Evolutionary conservation across 176 grass and related monocot species (phyloP), one percentile per base, ranked within the genome.

Genomic region (Carex littledalei): DNA sequence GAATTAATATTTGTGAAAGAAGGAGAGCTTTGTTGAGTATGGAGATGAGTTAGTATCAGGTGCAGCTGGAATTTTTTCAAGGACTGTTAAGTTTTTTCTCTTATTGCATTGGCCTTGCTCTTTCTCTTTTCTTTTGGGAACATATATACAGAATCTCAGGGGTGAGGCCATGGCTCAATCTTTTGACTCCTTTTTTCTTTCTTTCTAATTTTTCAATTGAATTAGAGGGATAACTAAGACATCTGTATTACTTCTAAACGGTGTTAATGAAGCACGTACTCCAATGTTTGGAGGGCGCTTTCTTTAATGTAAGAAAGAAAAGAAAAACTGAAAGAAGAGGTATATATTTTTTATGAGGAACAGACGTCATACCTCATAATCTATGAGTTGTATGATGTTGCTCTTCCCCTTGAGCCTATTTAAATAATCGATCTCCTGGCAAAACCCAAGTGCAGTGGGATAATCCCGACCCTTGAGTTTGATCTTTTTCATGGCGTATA

Each of bases 401-500:
- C 76, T 85, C 85, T 90, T 95, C 73, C 95, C 93, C 87, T 98
- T 98, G 77, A 98, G 80, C 81, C 87, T 93, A 64, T 98, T 98
- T 63, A 98, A 74, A 86, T 95, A 98, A 35, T 88, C 88, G 32
- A 98, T 98, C 85, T 98, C 95, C 87, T 98, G 95, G 70, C 89
- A 98, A 89, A 98, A 98, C 3, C 93, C 91, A 85, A 91, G 87
- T 1, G 95, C 93, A 67, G 95, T 98, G 43, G 91, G 91, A 85
- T 98, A 98, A 74, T 98, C 95, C 81, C 95, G 89, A 5, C 95
- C 91, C 89, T 63, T 98, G n/a, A 98, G 91, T 68, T 94, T 98
- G 80, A 98, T 98, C 64, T 98, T 98, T 84, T 98, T 98, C 83
- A 98, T 81, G 69, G 95, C 95, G 80, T 92, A 92, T 89, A 98